Evolutionary conservation across 208 protist genomes (phyloP), one percentile per base, ranked within the genome.

Genomic region (Trypanosoma brucei): DNA sequence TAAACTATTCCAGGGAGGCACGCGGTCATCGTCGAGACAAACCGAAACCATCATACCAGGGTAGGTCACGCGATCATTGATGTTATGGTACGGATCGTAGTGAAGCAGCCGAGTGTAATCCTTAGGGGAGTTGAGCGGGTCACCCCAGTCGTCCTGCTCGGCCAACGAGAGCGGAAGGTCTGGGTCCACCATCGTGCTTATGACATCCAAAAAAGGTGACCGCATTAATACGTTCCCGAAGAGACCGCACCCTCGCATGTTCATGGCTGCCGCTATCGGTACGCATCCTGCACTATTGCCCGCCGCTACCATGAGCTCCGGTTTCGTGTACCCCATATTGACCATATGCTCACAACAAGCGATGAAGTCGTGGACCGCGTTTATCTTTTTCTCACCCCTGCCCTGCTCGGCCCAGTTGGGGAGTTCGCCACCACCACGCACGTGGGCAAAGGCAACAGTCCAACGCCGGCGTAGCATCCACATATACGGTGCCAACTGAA

Each of bases 81-180:
- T 86, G 71, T 96, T 96, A 72, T 89, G 80, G 75, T 96, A 96
- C 0, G 90, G 86, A 62, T 96, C 90, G 64, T 93, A 96, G 36
- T 76, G 69, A 54, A 83, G 78, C 37, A 96, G 66, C 7, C 69
- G 51, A 14, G 76, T 76, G 34, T 92, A 63, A 58, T 96, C 90
- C 6, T 70, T 60, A 38, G 77, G 75, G 53, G 40, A 75, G 74
- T 93, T 85, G 34, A 93, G 79, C 54, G 93, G 93, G 71, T 97
- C 96, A 31, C 95, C 95, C 94, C 95, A 98, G 67, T 97, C 93
- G 36, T 93, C 84, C n/a, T 84, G 91, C 63, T 98, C 93, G 8
- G 79, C 88, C 2, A 93, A 63, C 35, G 93, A 95, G 13, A 98
- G 79, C 14, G 95, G 93, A 6, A 98, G 72, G 52, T 91, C 79